Evolutionary conservation across 2,329 filamentous ascomycete genomes (phyloP).

Genomic region (Aspergillus phoenicis): DNA sequence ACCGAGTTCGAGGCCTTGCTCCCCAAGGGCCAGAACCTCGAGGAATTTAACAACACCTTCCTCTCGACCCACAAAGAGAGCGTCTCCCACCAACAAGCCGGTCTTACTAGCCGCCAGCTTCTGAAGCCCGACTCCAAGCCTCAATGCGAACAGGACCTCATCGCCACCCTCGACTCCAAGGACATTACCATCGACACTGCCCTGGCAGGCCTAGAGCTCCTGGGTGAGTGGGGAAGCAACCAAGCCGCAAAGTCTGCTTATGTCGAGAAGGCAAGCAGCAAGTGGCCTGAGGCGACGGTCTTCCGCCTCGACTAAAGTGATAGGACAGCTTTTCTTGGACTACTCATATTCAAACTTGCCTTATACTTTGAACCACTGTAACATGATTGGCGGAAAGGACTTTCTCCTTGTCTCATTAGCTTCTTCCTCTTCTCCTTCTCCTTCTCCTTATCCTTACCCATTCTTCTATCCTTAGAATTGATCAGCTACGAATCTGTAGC

Average conservation of each 20-base stretch:
- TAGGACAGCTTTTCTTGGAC: neutral
- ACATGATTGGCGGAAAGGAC: neutral
- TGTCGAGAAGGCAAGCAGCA: slow-evolving; percentile 41
- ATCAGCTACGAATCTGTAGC: no score
- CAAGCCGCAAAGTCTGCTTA: slow-evolving; percentile 55
- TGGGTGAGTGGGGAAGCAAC: slow-evolving; percentile 56
- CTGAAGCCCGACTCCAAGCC: slow-evolving; percentile 60
- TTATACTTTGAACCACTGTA: neutral
- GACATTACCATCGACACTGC: slow-evolving; percentile 60
- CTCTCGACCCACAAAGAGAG: slow-evolving; percentile 64
- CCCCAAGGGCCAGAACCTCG: slow-evolving; percentile 58
- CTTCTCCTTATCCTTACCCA: neutral
- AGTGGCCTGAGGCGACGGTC: slow-evolving; percentile 45
- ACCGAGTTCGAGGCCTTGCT: slow-evolving; percentile 66
- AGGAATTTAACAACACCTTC: slow-evolving; percentile 68
- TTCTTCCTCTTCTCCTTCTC: neutral
- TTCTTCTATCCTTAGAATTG: no score
- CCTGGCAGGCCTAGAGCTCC: slow-evolving; percentile 53
- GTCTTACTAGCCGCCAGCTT: slow-evolving; percentile 60
- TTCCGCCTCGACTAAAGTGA: slow-evolving; percentile 34
- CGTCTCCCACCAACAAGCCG: slow-evolving; percentile 64
- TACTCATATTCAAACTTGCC: neutral
- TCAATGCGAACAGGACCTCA: slow-evolving; percentile 64
- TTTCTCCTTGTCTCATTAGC: neutral
- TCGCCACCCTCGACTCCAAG: slow-evolving; percentile 58